phyloP scores from a whole-genome alignment of 148 eudicot genomes.

The Camellia lanceoleosa region DNA sequence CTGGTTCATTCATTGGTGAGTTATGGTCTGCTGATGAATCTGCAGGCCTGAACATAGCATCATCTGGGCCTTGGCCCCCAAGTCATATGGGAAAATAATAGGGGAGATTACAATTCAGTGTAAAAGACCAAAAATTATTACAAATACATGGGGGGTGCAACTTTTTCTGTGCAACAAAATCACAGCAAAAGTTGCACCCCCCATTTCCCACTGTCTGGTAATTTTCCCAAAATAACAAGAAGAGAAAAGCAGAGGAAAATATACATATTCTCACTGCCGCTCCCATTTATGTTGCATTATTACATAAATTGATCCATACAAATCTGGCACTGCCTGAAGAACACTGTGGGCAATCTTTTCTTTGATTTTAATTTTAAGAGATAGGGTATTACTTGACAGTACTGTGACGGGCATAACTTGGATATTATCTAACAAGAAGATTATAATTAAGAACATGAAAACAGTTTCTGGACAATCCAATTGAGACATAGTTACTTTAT shows the following conservation, averaged over 20 bases:
- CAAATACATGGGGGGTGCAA: too few relatives aligned
- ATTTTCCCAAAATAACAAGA: neutral
- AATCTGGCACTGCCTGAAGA: neutral
- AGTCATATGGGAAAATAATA: neutral
- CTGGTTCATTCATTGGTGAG: neutral
- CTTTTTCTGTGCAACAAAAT: too few relatives aligned
- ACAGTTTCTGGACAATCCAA: neutral
- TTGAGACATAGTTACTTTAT: neutral
- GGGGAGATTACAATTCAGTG: too few relatives aligned
- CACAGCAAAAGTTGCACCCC: too few relatives aligned
- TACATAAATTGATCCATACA: neutral
- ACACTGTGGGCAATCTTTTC: neutral
- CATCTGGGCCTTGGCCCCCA: neutral
- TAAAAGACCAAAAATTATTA: too few relatives aligned
- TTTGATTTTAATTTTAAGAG: neutral
- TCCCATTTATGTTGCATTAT: neutral
- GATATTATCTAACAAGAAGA: neutral
- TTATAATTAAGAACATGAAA: too few relatives aligned
- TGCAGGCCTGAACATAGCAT: constrained; percentile 3
- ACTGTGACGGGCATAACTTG: neutral
- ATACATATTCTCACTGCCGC: neutral
- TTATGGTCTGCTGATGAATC: neutral
- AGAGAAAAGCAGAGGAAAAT: neutral
- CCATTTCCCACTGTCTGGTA: too few relatives aligned
- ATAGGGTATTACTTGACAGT: neutral